Evolutionary conservation across 768 basidiomycete species (phyloP).

Genomic region (Xerocomellus dryophilus): DNA sequence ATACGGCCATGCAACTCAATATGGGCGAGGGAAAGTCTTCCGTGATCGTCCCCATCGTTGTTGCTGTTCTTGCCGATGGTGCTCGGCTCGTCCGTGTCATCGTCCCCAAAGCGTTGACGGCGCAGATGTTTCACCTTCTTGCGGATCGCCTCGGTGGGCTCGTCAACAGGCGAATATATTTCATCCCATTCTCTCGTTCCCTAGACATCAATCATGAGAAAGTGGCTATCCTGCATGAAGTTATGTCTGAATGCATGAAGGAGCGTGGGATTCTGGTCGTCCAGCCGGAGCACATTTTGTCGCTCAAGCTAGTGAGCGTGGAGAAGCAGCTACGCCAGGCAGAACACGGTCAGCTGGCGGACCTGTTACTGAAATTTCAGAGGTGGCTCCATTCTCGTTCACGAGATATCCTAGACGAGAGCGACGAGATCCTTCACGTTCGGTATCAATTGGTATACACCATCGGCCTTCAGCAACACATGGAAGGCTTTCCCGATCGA

Average conservation of each 20-base stretch:
- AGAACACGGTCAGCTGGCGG: background rate
- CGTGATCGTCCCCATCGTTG: constrained; percentile 45
- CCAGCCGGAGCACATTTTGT: constrained; percentile 55
- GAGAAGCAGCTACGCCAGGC: constrained; percentile 30
- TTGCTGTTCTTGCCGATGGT: constrained; percentile 41
- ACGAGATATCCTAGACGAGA: constrained; percentile 32
- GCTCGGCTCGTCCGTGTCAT: constrained; percentile 45
- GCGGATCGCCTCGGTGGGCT: constrained; percentile 43
- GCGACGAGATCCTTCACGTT: constrained; percentile 34
- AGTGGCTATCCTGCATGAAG: constrained; percentile 22
- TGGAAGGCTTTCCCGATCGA: constrained; percentile 33
- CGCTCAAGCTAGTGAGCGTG: constrained; percentile 47
- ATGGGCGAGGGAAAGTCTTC: constrained; percentile 60
- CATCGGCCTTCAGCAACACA: constrained; percentile 25
- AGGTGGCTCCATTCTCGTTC: constrained; percentile 23
- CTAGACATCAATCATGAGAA: constrained; percentile 20
- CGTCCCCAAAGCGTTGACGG: constrained; percentile 44
- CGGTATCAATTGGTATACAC: constrained; percentile 39
- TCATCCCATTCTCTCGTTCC: constrained; percentile 48
- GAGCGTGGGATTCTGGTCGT: constrained; percentile 43
- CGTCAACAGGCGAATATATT: constrained; percentile 45
- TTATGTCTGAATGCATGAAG: constrained; percentile 40
- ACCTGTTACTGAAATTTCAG: constrained; percentile 27
- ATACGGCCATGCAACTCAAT: constrained; percentile 47
- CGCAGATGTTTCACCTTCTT: constrained; percentile 51